Percentiles rank a stretch among this genome's conserved stretches.
Evolutionary conservation across 192 early-diverging fungal species (phyloP).

Genomic region (Coemansia sp.): DNA sequence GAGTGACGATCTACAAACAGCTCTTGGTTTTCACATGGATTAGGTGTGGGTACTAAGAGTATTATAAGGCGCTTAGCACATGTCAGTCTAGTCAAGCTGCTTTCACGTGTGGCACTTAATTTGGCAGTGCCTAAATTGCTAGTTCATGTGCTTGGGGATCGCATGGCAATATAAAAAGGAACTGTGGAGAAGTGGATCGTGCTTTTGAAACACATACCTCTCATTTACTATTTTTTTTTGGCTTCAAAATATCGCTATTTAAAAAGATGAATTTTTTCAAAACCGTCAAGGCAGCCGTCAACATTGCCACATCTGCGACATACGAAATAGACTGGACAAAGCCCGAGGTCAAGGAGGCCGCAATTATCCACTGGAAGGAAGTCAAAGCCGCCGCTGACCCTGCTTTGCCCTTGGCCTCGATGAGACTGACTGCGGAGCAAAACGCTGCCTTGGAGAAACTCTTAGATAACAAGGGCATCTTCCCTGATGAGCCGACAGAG

Average conservation of each 20-base stretch:
- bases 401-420: slow-evolving; percentile 31
- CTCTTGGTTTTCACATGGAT: slow-evolving; percentile 6
- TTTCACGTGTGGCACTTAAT: not conserved
- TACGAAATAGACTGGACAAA: slow-evolving; percentile 48
- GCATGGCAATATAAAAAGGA: not conserved
- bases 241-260: not conserved
- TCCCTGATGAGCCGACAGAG: slow-evolving; percentile 35
- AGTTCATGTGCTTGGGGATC: not conserved
- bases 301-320: slow-evolving; percentile 24
- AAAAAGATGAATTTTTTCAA: slow-evolving; percentile 25
- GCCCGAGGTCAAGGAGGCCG: slow-evolving; percentile 23
- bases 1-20: not conserved
- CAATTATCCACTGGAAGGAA: slow-evolving; percentile 25
- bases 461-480: slow-evolving; percentile 27
- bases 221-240: not conserved
- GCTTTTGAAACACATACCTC: not conserved
- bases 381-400: slow-evolving; percentile 42
- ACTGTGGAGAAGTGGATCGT: not conserved
- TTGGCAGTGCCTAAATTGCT: not conserved
- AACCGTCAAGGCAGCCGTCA: slow-evolving; percentile 23
- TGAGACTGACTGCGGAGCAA: slow-evolving; percentile 42
- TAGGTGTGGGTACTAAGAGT: not conserved
- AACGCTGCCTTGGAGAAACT: slow-evolving; percentile 32
- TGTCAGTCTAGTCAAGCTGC: not conserved
- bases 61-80: not conserved